Percentiles rank a stretch among this genome's conserved stretches.
phyloP scores from a whole-genome alignment of 2,329 filamentous ascomycete genomes.

The Apiospora phragmitis region DNA sequence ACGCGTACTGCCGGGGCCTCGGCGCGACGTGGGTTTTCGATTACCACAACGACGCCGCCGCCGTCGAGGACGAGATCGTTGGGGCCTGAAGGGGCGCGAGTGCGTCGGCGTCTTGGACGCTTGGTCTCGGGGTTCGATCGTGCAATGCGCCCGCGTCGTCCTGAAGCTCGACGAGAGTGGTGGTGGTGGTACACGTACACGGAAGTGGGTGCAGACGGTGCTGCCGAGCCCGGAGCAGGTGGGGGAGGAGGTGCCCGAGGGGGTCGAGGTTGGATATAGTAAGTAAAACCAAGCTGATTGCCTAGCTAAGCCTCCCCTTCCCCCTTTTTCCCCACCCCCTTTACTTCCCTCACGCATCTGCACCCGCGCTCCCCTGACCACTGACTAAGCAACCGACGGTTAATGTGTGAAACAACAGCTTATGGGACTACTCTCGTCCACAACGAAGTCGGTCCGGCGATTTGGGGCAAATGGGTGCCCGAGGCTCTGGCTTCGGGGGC shows the following conservation, averaged over 20 bases:
- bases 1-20: conserved; percentile 23
- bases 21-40: conserved; percentile 25
- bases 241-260: conserved; percentile 35
- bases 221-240: conserved; percentile 30
- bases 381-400: conserved; percentile 28
- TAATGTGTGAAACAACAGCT: conserved; percentile 22
- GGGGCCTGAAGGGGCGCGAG: conserved; percentile 28
- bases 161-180: background rate
- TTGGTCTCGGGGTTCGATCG: conserved; percentile 6
- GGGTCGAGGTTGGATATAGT: conserved; percentile 27
- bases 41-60: conserved; percentile 24
- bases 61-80: conserved; percentile 29
- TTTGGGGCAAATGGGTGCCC: conserved; percentile 41
- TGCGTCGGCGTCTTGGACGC: conserved; percentile 30
- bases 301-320: too few relatives aligned
- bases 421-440: conserved; percentile 30
- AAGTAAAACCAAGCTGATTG: conserved; percentile 23
- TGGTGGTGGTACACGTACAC: background rate
- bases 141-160: conserved; percentile 11
- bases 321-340: too few relatives aligned
- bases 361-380: conserved; percentile 28
- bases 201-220: conserved; percentile 13
- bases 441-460: conserved; percentile 28
- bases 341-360: conserved; percentile 13
- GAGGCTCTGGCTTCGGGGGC: conserved; percentile 36